Evolutionary conservation across 2,329 filamentous ascomycete genomes (phyloP), one percentile per base, ranked within the genome.

Genomic region (Aspergillus sp.): DNA sequence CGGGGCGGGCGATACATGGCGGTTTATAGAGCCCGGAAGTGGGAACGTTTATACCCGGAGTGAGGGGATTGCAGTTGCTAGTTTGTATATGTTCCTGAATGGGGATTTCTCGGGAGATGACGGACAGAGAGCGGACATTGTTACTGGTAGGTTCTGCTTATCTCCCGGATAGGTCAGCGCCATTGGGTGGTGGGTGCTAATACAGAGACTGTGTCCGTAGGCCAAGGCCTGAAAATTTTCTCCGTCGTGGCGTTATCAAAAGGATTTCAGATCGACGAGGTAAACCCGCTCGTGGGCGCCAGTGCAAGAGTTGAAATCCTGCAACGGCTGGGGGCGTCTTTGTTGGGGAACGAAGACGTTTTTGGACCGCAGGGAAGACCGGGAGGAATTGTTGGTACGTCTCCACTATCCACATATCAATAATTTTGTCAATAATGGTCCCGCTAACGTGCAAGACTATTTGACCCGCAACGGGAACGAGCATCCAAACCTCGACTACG

Each of bases 51-150:
- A 78, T 45, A 73, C 68, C 8, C 66, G 81, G 4, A 82, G 79
- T 51, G 81, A 83, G 60, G 81, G 81, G 1, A 81, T 83, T 37
- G 81, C 81, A 1, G 77, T 83, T 1, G 81, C 81, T 0, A 75
- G 74, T 1, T 66, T 82, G 2, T 73, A 83, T 62, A 82, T 83
- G 80, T 82, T 82, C 54, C 68, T 73, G 7, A 62, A 73, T 0
- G 71, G 77, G 0, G 73, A 72, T 1, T 81, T 82, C 40, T 41
- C 51, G n/a, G 44, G 20, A 15, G 2, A 20, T 4, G 41, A 2
- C 2, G 27, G 34, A 1, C 33, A 37, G 3, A 46, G 63, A 13
- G 58, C 54, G 41, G 61, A 64, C 53, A 39, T 64, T 24, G 58
- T 58, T 3, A 19, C 54, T 11, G 44, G 42, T 59, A 37, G 17